Evolutionary conservation across 139 green algal species (phyloP), one percentile per base, ranked within the genome.

Genomic region (Gonium pectorale): DNA sequence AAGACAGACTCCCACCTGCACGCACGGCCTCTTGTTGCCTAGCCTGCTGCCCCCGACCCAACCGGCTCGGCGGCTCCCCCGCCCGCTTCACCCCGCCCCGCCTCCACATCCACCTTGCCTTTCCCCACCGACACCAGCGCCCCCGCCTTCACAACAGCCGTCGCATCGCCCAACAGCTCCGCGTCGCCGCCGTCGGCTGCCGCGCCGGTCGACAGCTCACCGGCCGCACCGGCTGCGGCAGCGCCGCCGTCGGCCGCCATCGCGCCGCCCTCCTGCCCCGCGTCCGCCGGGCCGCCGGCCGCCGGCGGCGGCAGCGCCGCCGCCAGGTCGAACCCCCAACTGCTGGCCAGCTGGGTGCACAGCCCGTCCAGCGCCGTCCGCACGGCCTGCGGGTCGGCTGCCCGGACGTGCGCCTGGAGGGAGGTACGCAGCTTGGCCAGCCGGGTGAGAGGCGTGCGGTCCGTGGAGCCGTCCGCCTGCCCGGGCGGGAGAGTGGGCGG

Each of bases 381-480:
- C 13, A 64, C 77, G 22, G 77, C 77, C 4, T n/a, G 22, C 5
- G 77, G 60, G 77, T 73, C 62, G 8, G 77, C 77, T 5, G 73
- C 77, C 22, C 77, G 77, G 62, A 83, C 73, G 77, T 73, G 26
- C 4, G n/a, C 51, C 22, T 3, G 26, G 15, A 83, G 62, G 9
- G 77, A 83, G 77, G 49, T 19, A 24, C 77, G 77, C 3, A 83
- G 35, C 77, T 83, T 83, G 59, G 77, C 60, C 60, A 83, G 60
- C 2, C 62, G 60, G 31, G 62, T 83, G 9, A 83, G 62, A 3
- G 77, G 41, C 43, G 38, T 27, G 3, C 22, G 11, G 62, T 83
- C 77, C 31, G 64, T 31, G 5, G 60, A 66, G 77, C 62, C 62
- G 63, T 83, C 62, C 27, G 46, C 60, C 77, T 83, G 59, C 3